phyloP scores from a whole-genome alignment of 164 flowering plant genomes.

The Magnolia officinalis region DNA sequence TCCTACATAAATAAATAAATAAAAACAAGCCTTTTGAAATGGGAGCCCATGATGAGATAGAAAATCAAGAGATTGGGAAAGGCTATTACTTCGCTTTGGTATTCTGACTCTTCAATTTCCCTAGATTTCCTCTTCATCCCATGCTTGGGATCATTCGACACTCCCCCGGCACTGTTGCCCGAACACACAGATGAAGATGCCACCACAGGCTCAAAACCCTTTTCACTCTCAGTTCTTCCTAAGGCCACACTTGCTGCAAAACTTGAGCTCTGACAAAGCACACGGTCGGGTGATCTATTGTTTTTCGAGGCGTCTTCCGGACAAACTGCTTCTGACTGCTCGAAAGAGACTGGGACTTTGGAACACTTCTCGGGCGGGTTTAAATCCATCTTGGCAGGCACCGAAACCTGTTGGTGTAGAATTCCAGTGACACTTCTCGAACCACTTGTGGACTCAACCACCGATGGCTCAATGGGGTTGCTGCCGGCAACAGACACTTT shows the following conservation, averaged over 20 bases:
- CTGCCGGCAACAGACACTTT: constrained; percentile 27
- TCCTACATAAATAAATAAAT: constrained; percentile 44
- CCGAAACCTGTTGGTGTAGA: constrained; percentile 19
- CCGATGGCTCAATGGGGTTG: constrained; percentile 26
- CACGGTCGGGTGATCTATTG: constrained; percentile 21
- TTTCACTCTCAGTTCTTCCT: constrained; percentile 36
- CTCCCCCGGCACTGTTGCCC: constrained; percentile 53
- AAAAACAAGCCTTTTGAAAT: neutral
- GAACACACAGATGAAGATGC: constrained; percentile 86
- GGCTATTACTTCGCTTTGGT: constrained; percentile 59
- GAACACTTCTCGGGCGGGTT: constrained; percentile 22
- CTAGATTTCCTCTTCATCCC: constrained; percentile 53
- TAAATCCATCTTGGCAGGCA: constrained; percentile 21
- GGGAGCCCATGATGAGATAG: neutral
- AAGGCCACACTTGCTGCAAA: constrained; percentile 26
- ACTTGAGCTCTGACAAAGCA: constrained; percentile 21
- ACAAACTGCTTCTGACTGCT: constrained; percentile 25
- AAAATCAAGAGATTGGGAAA: neutral
- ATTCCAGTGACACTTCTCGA: constrained; percentile 21
- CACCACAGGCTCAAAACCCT: constrained; percentile 43
- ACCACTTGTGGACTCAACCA: constrained; percentile 23
- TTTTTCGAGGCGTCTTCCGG: constrained; percentile 26
- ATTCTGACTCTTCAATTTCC: constrained; percentile 61
- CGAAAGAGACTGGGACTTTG: constrained; percentile 24
- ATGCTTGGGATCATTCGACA: constrained; percentile 44